A percentile compares a stretch with the other conserved stretches of the same genome.
Conservation (phyloP, 2,329 filamentous ascomycete species). For the Macrophomina phaseolina region DNA sequence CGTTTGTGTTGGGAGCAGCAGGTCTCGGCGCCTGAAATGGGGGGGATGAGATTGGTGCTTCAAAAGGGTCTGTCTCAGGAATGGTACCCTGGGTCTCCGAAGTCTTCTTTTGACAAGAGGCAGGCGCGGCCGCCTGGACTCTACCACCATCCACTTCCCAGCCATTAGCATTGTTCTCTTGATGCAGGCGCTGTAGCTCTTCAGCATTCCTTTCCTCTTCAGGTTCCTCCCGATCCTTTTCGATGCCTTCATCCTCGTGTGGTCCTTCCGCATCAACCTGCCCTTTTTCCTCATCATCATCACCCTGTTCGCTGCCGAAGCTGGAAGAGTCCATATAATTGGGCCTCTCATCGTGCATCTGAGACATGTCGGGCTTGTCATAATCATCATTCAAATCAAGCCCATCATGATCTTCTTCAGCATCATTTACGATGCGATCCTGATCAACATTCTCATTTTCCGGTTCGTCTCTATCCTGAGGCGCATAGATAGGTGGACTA, state of each 20-base stretch:
- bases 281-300: slow-evolving; percentile 9
- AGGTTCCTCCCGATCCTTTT: neutral
- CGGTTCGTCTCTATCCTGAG: slow-evolving; percentile 37
- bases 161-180: neutral
- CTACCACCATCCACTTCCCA: too few relatives aligned
- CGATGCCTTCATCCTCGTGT: neutral
- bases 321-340: slow-evolving; percentile 22
- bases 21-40: neutral
- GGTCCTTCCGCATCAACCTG: neutral
- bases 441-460: slow-evolving; percentile 26
- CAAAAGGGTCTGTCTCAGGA: slow-evolving; percentile 16
- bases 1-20: neutral
- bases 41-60: neutral
- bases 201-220: neutral
- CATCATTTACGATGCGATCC: slow-evolving; percentile 3
- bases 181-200: too few relatives aligned
- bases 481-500: slow-evolving; percentile 40
- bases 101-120: neutral
- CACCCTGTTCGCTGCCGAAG: neutral
- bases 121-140: too few relatives aligned
- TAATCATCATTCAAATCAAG: slow-evolving; percentile 21
- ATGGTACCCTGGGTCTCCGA: slow-evolving; percentile 11
- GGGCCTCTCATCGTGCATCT: slow-evolving; percentile 7
- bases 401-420: neutral
- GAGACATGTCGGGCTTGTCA: slow-evolving; percentile 24